Percentiles rank a stretch among this genome's conserved stretches.
These are phyloP conservation scores for Boletus barrowsii DNA, from an alignment of 768 basidiomycete species.

Conservation along the genomic window DNA sequence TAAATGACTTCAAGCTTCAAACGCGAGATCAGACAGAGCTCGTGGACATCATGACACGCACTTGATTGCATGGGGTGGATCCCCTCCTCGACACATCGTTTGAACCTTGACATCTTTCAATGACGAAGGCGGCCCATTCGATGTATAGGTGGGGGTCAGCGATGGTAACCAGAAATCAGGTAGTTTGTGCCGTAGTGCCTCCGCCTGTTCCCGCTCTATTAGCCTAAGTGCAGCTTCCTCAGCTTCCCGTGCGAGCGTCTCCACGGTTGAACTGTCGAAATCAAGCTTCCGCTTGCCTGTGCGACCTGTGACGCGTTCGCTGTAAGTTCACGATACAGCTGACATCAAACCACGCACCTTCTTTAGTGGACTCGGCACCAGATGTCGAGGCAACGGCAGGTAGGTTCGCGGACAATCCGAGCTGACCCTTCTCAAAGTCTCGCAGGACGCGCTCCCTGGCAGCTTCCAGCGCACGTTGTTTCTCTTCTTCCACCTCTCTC, in stretches of 20 bases:
- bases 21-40: conserved; percentile 3
- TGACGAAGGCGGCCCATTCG: conserved; percentile 59
- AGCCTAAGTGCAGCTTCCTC: conserved; percentile 83
- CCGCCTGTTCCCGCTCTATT: conserved; percentile 84
- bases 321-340: not conserved
- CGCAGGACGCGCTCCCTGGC: conserved; percentile 85
- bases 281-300: conserved; percentile 83
- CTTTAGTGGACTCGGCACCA: conserved; percentile 33
- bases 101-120: conserved; percentile 81
- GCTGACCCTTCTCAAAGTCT: conserved; percentile 88
- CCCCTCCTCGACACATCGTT: conserved; percentile 83
- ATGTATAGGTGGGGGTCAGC: conserved; percentile 76
- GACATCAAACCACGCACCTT: conserved; percentile 29
- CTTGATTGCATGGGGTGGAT: conserved; percentile 75
- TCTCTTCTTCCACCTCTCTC: conserved; percentile 79
- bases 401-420: conserved; percentile 54
- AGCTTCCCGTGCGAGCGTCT: conserved; percentile 70
- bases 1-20: conserved; percentile 74
- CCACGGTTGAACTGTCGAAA: conserved; percentile 71
- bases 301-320: conserved; percentile 37
- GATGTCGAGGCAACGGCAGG: conserved; percentile 37
- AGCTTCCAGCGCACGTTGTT: conserved; percentile 58
- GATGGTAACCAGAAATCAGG: conserved; percentile 98
- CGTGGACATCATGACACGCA: conserved; percentile 37
- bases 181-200: conserved; percentile 80